These are phyloP conservation scores for Ogataea paradorogensis DNA, from an alignment of 805 yeast species.

Conservation along the genomic window DNA sequence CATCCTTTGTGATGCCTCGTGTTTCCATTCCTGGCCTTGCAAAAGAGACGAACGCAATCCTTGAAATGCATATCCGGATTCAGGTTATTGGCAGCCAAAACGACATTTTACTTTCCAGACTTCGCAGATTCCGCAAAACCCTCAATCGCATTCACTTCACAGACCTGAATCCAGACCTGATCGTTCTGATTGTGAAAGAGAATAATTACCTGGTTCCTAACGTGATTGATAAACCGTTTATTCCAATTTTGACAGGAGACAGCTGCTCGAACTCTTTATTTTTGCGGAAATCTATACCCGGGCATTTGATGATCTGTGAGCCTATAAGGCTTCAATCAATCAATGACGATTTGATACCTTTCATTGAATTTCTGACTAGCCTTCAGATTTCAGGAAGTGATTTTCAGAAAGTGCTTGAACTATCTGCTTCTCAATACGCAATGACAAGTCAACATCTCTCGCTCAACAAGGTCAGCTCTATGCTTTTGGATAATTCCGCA, in stretches of 20 bases:
- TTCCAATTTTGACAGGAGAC: slow-evolving; percentile 26
- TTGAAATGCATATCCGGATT: slow-evolving; percentile 17
- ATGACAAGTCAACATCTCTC: slow-evolving; percentile 7
- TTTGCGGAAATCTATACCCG: slow-evolving; percentile 14
- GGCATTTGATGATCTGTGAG: slow-evolving; percentile 31
- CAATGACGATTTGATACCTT: slow-evolving; percentile 30
- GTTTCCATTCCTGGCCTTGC: slow-evolving; percentile 28
- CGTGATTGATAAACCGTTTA: slow-evolving; percentile 29
- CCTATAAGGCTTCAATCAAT: slow-evolving; percentile 30
- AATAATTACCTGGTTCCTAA: slow-evolving; percentile 31
- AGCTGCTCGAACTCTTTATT: slow-evolving; percentile 3
- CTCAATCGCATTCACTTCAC: slow-evolving; percentile 29
- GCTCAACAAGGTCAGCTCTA: slow-evolving; percentile 24
- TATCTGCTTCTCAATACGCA: slow-evolving; percentile 8
- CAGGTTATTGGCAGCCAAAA: slow-evolving; percentile 29
- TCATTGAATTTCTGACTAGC: slow-evolving; percentile 32
- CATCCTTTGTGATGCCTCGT: slow-evolving; percentile 39
- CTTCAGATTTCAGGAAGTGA: slow-evolving; percentile 20
- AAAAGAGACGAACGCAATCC: slow-evolving; percentile 1
- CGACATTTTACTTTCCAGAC: slow-evolving; percentile 22
- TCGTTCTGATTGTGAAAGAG: slow-evolving; percentile 28
- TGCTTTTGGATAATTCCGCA: slow-evolving; percentile 21
- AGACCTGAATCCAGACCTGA: slow-evolving; percentile 24
- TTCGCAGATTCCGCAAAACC: slow-evolving; percentile 28
- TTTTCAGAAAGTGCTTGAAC: slow-evolving; percentile 12